phyloP scores from a whole-genome alignment of 2,329 filamentous ascomycete genomes.

The Thielaviopsis populi region DNA sequence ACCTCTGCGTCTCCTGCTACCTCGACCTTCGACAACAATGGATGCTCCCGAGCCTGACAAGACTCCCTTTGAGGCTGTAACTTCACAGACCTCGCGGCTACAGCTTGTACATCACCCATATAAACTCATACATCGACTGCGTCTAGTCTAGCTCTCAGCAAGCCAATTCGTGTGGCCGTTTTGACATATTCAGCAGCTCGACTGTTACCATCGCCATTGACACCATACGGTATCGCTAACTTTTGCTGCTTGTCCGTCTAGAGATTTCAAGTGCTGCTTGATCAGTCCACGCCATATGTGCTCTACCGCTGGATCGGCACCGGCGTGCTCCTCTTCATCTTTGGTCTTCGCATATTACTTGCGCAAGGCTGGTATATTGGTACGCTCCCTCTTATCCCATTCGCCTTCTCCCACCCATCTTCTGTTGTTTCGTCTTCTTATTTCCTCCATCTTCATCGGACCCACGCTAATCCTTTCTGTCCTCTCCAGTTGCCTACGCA shows the following conservation, averaged over 20 bases:
- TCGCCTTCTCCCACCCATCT: not conserved
- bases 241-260: slow-evolving; percentile 26
- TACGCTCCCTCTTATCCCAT: slow-evolving; percentile 27
- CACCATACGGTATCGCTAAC: not conserved
- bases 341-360: slow-evolving; percentile 77
- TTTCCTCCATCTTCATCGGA: not conserved
- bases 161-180: not conserved
- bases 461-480: slow-evolving; percentile 2
- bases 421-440: too few species aligned
- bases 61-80: slow-evolving; percentile 83
- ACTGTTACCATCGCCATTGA: slow-evolving; percentile 19
- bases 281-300: slow-evolving; percentile 81
- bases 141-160: not conserved
- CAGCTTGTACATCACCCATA: slow-evolving; percentile 44
- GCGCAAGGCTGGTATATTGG: slow-evolving; percentile 99
- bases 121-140: not conserved
- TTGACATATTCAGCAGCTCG: too few species aligned
- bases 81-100: slow-evolving; percentile 64
- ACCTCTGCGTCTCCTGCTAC: not conserved
- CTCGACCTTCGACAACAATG: slow-evolving; percentile 37
- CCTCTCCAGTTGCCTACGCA: slow-evolving; percentile 65
- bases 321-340: slow-evolving; percentile 56
- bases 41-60: slow-evolving; percentile 75
- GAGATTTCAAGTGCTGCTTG: slow-evolving; percentile 89
- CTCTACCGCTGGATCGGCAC: slow-evolving; percentile 84